Base-by-base conservation (phyloP, 2,329 filamentous ascomycete genomes). In the Venturia carpophila region DNA sequence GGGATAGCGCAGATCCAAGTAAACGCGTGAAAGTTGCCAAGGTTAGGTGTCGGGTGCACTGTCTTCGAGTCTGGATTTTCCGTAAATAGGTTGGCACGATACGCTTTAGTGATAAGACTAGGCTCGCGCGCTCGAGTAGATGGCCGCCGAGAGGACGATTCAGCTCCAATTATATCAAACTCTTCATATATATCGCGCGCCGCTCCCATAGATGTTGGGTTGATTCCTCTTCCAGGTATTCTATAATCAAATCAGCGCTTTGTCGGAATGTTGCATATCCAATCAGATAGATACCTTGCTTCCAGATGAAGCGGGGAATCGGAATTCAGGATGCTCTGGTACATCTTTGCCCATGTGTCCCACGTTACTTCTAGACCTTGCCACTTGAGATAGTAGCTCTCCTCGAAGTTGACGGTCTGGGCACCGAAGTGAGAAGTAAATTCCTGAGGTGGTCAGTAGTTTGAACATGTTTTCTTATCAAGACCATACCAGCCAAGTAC, bases 1-100 rank as follows among this genome's bases (percentile, higher is more conserved):
- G 27, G 30, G 27, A 58, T 24, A 15, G 60, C 60, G n/a, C 27
- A 42, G 24, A 61, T 43, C 60, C 60, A 61, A 41, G 60, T 61
- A n/a, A 61, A 61, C 34, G 37, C 11, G 42, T 61, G 60, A 43
- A 61, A 61, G 19, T 9, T 45, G 24, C 39, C 60, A 37, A 58
- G 52, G 21, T 58, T 27, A 37, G 52, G 24, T 58, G 52, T 37
- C 52, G 17, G 30, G 19, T 13, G 7, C 6, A 2, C 30, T 5
- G 4, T 15, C 52, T 52, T 52, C 21, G 21, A 27, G 10, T 37
- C 30, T 58, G 52, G 17, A 1, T 58, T 58, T 21, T 34, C 27
- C 15, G 21, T 19, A 19, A 37, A 58, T 9, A 58, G 27, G 37
- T 58, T 21, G 9, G 52, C 30, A 34, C 15, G 6, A 58, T n/a